Evolutionary conservation across 2,329 filamentous ascomycete genomes (phyloP).

Genomic region (Pseudogymnoascus sp.): DNA sequence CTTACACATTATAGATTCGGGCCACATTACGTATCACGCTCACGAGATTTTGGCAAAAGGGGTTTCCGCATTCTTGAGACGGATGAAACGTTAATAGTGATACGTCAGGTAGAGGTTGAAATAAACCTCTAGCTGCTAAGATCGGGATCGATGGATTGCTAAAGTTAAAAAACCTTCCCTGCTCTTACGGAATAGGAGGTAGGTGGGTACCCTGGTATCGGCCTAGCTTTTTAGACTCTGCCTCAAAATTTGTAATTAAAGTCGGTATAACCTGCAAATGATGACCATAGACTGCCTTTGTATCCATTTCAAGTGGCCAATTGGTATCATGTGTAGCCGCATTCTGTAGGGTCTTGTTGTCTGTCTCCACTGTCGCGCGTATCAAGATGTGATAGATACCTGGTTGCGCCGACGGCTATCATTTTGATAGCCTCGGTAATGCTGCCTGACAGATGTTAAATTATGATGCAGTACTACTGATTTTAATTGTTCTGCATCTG

Average conservation of each 20-base stretch:
- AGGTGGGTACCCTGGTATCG: background rate
- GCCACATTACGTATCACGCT: slow-evolving; percentile 37
- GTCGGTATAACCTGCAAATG: background rate
- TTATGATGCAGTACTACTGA: background rate
- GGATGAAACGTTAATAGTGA: background rate
- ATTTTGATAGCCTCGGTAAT: background rate
- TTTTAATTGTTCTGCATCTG: background rate
- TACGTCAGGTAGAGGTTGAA: background rate
- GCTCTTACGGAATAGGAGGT: background rate
- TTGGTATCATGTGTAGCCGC: background rate
- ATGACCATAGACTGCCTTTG: background rate
- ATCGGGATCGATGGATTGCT: background rate
- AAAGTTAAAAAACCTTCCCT: background rate
- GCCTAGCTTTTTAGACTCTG: background rate
- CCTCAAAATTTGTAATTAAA: background rate
- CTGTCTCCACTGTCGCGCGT: background rate
- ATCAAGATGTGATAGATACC: background rate
- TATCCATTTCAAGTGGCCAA: background rate
- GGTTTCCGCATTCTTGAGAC: slow-evolving; percentile 18
- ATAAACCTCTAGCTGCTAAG: background rate
- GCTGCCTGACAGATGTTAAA: background rate
- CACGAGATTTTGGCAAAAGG: slow-evolving; percentile 33
- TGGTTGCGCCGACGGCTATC: background rate
- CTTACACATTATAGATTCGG: slow-evolving; percentile 17
- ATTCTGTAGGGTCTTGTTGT: background rate